phyloP scores from a whole-genome alignment of 495 filamentous ascomycete species.

The Talaromyces ruber region DNA sequence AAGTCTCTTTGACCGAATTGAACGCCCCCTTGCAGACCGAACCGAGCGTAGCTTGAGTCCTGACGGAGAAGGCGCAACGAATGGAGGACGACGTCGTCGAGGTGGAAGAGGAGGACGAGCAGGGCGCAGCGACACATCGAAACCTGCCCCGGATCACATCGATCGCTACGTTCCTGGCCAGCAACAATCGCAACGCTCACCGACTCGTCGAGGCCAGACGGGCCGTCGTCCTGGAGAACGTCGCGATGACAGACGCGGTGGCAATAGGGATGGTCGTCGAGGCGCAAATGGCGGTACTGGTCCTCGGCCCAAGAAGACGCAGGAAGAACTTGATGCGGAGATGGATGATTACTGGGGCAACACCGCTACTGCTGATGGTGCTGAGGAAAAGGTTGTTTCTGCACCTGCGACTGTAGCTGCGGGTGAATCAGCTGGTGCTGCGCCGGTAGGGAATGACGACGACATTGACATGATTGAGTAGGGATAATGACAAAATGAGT shows the following conservation, averaged over 20 bases:
- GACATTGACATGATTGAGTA: constrained; percentile 50
- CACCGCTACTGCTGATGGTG: constrained; percentile 11
- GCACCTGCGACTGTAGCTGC: constrained; percentile 25
- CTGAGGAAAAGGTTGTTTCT: constrained; percentile 12
- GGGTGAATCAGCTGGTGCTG: constrained; percentile 13
- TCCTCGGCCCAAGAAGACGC: constrained; percentile 70
- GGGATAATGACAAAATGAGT: neutral
- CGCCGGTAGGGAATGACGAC: constrained; percentile 37
- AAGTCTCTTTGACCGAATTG: constrained; percentile 72
- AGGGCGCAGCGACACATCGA: constrained; percentile 58
- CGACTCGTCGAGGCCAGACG: constrained; percentile 27
- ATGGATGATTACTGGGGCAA: constrained; percentile 87
- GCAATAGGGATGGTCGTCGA: constrained; percentile 24
- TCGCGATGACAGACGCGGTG: constrained; percentile 28
- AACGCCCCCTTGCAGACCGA: constrained; percentile 26
- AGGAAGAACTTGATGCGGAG: constrained; percentile 86
- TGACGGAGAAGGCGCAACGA: constrained; percentile 16
- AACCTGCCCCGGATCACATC: constrained; percentile 60
- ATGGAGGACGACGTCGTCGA: constrained; percentile 16
- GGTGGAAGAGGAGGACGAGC: constrained; percentile 39
- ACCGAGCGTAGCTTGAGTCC: constrained; percentile 35
- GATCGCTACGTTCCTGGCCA: constrained; percentile 78
- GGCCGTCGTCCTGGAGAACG: constrained; percentile 41
- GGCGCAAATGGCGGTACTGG: constrained; percentile 1
- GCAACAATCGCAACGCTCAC: constrained; percentile 22